Evolutionary conservation across 2,329 filamentous ascomycete genomes (phyloP), one percentile per base, ranked within the genome.

Genomic region (Gliomastix tumulicola): DNA sequence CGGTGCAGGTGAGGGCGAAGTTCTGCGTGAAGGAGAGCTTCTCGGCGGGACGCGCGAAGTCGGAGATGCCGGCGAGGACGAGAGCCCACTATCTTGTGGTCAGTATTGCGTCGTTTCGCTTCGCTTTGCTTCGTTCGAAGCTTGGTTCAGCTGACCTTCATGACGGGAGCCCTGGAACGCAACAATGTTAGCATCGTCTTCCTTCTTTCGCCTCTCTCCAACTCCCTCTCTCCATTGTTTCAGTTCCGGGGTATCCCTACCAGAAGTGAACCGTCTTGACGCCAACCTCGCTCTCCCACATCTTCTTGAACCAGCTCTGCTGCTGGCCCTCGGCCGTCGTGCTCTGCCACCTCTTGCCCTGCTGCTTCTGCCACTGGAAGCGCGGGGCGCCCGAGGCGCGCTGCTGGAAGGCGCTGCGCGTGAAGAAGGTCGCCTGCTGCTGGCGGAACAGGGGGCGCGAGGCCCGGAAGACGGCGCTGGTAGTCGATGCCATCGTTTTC

Each of bases 191-290:
- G 50, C 40, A 44, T 7, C 16, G 7, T 32, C n/a, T 17, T 12
- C 15, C 15, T n/a, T n/a, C 22, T 25, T 25, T n/a, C 22, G 9
- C 22, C 22, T 9, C n/a, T 25, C 22, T 25, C 22, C n/a, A n/a
- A n/a, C n/a, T n/a, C n/a, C n/a, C n/a, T n/a, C n/a, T n/a, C n/a
- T n/a, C n/a, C n/a, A n/a, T n/a, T n/a, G n/a, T n/a, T n/a, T n/a
- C 10, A n/a, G 17, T 28, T 9, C 25, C 11, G 25, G 25, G 25
- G 7, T n/a, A 9, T 12, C 55, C 72, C 47, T 69, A 90, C 90
- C 92, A 98, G 69, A 98, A 98, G 66, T 98, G 92, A 53, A 98
- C 92, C 44, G 92, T 98, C 82, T 88, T 88, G 50, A 89, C 50
- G 35, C 86, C 86, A 46, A 89, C 64, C 44, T 85, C 84, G 61